Base-by-base conservation (phyloP, 371 early-diverging fungal species). In the Mucor racemosus region DNA sequence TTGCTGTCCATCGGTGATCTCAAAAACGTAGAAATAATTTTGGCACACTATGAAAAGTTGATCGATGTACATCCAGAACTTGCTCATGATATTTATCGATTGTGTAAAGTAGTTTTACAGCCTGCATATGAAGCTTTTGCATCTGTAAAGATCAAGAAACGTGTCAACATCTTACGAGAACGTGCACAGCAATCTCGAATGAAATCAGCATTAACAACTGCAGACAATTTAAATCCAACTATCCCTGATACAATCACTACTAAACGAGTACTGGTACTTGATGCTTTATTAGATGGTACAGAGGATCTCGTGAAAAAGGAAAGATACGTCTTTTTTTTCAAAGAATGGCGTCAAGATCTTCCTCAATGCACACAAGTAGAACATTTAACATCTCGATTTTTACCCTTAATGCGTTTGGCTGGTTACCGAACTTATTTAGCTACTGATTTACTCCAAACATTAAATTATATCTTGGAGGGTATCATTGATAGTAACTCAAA, bases 1-100 rank as follows among this genome's bases (percentile, higher is more conserved):
- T 76, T 93, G 10, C 42, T 93, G 0, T 82, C 86, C 6, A 80
- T 92, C 7, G 94, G 95, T 0, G 91, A 89, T 58, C 40, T 91
- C 5, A 67, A 69, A 5, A 77, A 87, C 40, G 90, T 90, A 10
- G 69, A 81, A 39, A 64, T 75, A 15, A 76, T 91, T 7, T 59
- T 91, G 15, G 75, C 84, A 7, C 75, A 86, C 26, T 80, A 86
- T 19, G 88, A 89, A 5, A 76, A 82, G n/a, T 38, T 94, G 3
- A 65, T 82, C 19, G 81, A 84, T n/a, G 69, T 87, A 44, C 70
- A 89, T 40, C 89, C 90, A 13, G 88, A 86, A 9, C 75, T 91
- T 8, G 86, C 84, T 1, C 84, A 88, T 38, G 73, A 85, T 59
- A 73, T 94, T 14, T 87, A 84, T 56, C 88, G 92, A 4, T 39